These are phyloP conservation scores for Phytopythium montanum DNA, from an alignment of 352 stramenopile genomes.

Conservation along the genomic window DNA sequence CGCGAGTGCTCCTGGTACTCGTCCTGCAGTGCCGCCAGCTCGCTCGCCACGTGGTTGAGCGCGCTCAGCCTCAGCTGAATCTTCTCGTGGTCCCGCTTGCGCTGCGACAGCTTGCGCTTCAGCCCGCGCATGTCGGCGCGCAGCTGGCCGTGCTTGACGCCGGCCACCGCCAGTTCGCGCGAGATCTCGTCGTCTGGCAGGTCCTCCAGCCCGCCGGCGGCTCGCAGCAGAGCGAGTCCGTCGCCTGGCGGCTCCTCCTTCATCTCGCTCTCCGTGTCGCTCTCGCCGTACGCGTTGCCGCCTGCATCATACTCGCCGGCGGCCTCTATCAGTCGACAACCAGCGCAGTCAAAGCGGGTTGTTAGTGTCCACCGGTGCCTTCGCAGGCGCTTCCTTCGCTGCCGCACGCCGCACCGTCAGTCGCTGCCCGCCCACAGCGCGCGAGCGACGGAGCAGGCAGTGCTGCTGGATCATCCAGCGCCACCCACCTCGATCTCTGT, in stretches of 20 bases:
- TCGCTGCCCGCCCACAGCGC: no score
- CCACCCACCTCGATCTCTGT: conserved; percentile 3
- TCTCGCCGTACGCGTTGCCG: neutral
- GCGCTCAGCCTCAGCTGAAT: conserved; percentile 30
- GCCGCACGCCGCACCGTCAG: neutral
- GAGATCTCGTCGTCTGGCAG: conserved; percentile 1
- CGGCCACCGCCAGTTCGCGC: conserved; percentile 23
- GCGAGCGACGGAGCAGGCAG: neutral
- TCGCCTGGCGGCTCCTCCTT: conserved; percentile 1
- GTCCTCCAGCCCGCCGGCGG: conserved; percentile 5
- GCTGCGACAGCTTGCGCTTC: conserved; percentile 31
- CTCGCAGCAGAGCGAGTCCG: neutral
- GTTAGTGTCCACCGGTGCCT: no score
- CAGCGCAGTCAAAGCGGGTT: neutral
- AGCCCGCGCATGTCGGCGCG: conserved; percentile 33
- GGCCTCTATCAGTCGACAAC: neutral
- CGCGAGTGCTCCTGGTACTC: conserved; percentile 43
- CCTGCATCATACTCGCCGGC: neutral
- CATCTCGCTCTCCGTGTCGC: conserved; percentile 8
- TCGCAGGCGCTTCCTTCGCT: neutral
- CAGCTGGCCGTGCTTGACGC: conserved; percentile 38
- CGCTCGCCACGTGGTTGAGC: conserved; percentile 34
- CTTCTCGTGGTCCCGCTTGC: conserved; percentile 31
- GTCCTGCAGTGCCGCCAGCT: conserved; percentile 33
- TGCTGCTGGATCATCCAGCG: neutral